These are phyloP conservation scores for Coemansia sp. DNA, from an alignment of 192 early-diverging fungal genomes.

Conservation along the genomic window DNA sequence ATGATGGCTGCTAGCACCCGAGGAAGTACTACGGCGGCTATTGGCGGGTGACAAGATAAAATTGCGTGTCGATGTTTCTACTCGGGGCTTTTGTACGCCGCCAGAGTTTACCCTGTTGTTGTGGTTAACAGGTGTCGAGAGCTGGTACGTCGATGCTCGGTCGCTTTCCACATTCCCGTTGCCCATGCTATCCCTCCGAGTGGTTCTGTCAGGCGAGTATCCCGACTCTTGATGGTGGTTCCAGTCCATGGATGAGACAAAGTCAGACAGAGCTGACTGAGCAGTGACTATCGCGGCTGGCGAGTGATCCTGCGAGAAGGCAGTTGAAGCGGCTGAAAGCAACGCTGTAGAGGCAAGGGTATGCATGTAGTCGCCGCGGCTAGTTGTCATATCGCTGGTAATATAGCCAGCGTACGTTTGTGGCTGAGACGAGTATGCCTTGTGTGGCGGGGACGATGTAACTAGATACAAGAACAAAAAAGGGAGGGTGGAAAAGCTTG, in stretches of 20 bases:
- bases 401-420: background rate
- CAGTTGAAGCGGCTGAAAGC: background rate
- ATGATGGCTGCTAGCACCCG: conserved; percentile 10
- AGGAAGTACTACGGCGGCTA: background rate
- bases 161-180: background rate
- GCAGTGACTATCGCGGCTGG: background rate
- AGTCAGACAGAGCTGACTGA: background rate
- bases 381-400: background rate
- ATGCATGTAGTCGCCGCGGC: conserved; percentile 5
- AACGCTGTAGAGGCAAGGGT: background rate
- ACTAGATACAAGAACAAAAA: conserved; percentile 3
- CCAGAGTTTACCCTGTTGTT: conserved; percentile 20
- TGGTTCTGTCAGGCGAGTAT: background rate
- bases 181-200: too few species aligned
- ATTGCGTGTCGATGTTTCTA: background rate
- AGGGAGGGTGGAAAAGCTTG: background rate
- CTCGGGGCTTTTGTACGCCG: conserved; percentile 24
- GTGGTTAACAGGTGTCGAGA: conserved; percentile 4
- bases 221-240: background rate
- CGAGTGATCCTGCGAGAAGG: background rate
- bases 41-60: conserved; percentile 6
- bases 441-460: background rate
- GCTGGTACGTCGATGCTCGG: conserved; percentile 28
- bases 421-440: background rate
- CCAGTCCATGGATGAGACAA: conserved; percentile 11